Conservation (phyloP, 805 yeast species). For the Ogataea populi-albae region DNA sequence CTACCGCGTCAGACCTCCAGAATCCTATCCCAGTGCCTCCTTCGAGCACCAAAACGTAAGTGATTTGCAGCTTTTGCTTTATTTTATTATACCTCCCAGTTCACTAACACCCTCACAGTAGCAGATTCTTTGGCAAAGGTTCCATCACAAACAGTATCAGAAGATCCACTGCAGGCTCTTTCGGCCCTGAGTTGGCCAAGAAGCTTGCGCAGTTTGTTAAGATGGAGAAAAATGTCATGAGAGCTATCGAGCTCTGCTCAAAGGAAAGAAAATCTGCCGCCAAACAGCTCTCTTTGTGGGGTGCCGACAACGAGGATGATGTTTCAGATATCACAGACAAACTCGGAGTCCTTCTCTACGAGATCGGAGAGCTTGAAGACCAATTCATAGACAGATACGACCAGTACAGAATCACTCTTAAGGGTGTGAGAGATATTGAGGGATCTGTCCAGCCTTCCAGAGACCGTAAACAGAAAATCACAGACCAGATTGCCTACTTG, state of each 20-base stretch:
- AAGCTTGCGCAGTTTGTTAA: conserved; percentile 72
- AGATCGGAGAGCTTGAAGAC: conserved; percentile 83
- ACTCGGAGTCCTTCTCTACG: conserved; percentile 77
- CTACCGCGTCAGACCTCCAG: conserved; percentile 93
- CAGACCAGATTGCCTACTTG: conserved; percentile 79
- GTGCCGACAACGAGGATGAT: conserved; percentile 82
- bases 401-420: conserved; percentile 79
- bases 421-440: conserved; percentile 80
- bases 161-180: conserved; percentile 70
- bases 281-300: conserved; percentile 81
- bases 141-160: conserved; percentile 47
- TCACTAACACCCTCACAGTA: conserved; percentile 3
- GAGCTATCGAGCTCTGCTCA: conserved; percentile 74
- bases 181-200: conserved; percentile 78
- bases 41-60: conserved; percentile 68
- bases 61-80: conserved; percentile 5
- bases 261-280: conserved; percentile 80
- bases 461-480: conserved; percentile 80
- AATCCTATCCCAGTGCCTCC: conserved; percentile 95
- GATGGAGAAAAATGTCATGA: conserved; percentile 78
- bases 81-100: neutral
- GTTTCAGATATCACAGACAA: conserved; percentile 85
- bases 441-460: conserved; percentile 85
- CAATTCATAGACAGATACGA: conserved; percentile 84
- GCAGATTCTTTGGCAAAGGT: conserved; percentile 84